These are phyloP conservation scores for Zizania latifolia DNA, from an alignment of 176 grass and related monocot genomes.

Conservation along the genomic window DNA sequence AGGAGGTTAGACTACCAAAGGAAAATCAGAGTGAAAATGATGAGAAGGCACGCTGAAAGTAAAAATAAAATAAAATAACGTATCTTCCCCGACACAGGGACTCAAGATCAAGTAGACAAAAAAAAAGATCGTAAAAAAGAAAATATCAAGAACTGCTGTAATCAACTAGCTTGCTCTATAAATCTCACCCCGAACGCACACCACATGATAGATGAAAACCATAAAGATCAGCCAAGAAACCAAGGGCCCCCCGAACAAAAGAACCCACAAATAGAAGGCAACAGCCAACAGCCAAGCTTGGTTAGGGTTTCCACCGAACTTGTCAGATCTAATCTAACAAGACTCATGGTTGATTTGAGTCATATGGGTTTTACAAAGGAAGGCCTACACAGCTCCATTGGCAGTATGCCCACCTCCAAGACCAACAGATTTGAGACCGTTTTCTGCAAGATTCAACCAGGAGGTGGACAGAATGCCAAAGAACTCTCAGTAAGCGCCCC, in stretches of 20 bases:
- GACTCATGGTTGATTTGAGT: conserved; percentile 15
- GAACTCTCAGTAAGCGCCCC: conserved; percentile 49
- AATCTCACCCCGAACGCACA: no score
- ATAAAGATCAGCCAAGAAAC: conserved; percentile 5
- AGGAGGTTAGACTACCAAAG: not conserved
- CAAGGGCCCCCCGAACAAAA: not conserved
- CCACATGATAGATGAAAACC: no score
- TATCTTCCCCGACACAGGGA: not conserved
- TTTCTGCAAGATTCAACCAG: conserved; percentile 15
- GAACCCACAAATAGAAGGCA: not conserved
- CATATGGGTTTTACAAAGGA: conserved; percentile 70
- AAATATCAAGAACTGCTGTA: not conserved
- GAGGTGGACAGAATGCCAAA: conserved; percentile 90
- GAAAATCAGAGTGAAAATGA: no score
- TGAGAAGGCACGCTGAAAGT: not conserved
- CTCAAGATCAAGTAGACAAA: not conserved
- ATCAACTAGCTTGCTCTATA: not conserved
- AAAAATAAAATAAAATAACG: no score
- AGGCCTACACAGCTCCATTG: conserved; percentile 80
- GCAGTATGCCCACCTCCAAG: conserved; percentile 87
- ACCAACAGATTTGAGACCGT: not conserved
- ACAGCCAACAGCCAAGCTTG: not conserved
- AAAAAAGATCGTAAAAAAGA: not conserved
- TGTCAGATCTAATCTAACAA: conserved; percentile 13
- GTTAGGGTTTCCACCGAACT: conserved; percentile 17